Evolutionary conservation across 1,284 basidiomycete genomes (phyloP).

Genomic region (Malassezia slooffiae): DNA sequence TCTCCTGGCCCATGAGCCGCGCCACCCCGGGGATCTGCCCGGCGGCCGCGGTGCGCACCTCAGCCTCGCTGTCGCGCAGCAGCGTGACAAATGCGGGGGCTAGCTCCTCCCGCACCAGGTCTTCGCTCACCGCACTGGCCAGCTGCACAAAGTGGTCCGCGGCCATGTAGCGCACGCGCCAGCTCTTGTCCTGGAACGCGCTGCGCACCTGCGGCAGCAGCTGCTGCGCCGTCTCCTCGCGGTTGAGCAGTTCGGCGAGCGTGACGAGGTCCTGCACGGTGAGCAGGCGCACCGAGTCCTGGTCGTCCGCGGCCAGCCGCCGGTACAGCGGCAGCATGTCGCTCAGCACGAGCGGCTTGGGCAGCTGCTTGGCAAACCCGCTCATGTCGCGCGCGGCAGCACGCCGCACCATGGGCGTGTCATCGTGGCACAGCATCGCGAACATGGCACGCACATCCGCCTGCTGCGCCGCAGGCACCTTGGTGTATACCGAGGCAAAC

Average conservation of each 20-base stretch:
- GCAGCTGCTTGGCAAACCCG: slow-evolving; percentile 33
- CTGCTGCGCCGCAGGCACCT: slow-evolving; percentile 53
- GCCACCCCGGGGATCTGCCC: slow-evolving; percentile 96
- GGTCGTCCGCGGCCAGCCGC: slow-evolving; percentile 87
- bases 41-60: slow-evolving; percentile 90
- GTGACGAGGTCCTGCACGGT: slow-evolving; percentile 94
- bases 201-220: slow-evolving; percentile 65
- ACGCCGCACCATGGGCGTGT: slow-evolving; percentile 97
- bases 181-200: slow-evolving; percentile 89
- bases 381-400: slow-evolving; percentile 93
- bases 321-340: slow-evolving; percentile 89
- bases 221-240: slow-evolving; percentile 80
- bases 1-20: slow-evolving; percentile 83
- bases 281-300: slow-evolving; percentile 90
- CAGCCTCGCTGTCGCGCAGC: slow-evolving; percentile 96
- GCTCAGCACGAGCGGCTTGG: slow-evolving; percentile 52
- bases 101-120: slow-evolving; percentile 85
- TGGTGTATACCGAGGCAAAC: slow-evolving; percentile 79
- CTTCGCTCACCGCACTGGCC: slow-evolving; percentile 78
- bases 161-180: slow-evolving; percentile 98
- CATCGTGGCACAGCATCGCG: slow-evolving; percentile 71
- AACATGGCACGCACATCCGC: slow-evolving; percentile 84
- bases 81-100: slow-evolving; percentile 85
- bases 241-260: slow-evolving; percentile 71
- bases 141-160: slow-evolving; percentile 86